Base-by-base conservation (phyloP, 2,329 filamentous ascomycete species). In the Ceratocystis huliohia region DNA sequence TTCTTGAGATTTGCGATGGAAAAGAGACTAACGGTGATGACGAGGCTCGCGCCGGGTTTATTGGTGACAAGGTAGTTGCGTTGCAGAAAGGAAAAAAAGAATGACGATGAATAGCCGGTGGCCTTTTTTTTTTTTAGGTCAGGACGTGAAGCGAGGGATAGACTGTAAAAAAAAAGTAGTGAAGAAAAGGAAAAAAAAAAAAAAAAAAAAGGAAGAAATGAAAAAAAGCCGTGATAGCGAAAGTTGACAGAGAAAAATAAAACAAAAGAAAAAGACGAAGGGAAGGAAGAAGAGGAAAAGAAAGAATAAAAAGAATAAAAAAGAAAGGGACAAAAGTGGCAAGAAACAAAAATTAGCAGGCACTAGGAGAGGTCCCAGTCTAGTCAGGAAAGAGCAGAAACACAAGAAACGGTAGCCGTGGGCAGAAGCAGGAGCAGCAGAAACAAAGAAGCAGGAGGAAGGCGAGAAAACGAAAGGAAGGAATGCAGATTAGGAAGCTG, bases 31-130 rank as follows among this genome's bases (percentile, higher is more conserved):
- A 59, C 13, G 53, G 53, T 56, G 59, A 61, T 64, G 62, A 64
- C 66, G 53, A 67, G 44, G 66, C 66, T 67, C 66, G 66, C 66
- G 63, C 62, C 66, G 45, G 53, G 20, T 62, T n/a, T 59, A 41
- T 28, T 30, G 61, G 41, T 46, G 6, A 15, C 37, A 63, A 63
- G 61, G 41, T 63, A 63, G 25, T 63, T 63, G 45, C 41, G 25
- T 63, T 63, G 45, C 41, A 63, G 44, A 48, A 46, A 45, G 44
- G 61, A 46, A 63, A 45, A 50, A 63, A 59, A 30, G 53, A 59
- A 30, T 59, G 53, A 59, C 53, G 53, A 59, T 59, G 28, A 13
- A 59, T 59, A 59, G 53, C 53, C 53, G 53, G 37, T 17, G 28
- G 53, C 15, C 28, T 30, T 28, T 57, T 30, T n/a, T 57, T 57